Evolutionary conservation across 306 rosid species (phyloP), one percentile per base, ranked within the genome.

Genomic region (Prunus mume): DNA sequence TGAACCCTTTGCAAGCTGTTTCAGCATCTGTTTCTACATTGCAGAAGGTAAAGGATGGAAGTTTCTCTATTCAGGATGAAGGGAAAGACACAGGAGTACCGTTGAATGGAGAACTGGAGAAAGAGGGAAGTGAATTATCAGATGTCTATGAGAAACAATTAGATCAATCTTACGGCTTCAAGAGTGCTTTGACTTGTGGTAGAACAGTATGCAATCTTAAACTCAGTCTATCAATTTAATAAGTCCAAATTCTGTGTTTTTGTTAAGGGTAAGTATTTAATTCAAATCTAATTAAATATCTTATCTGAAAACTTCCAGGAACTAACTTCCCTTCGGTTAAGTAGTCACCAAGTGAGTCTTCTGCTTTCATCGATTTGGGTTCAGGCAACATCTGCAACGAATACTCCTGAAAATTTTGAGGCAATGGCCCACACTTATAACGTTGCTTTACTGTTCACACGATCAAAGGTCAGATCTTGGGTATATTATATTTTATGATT

Each of bases 341-440:
- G 97, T 84, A 89, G 97, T 87, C 90, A 90, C 87, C 99, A 92
- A 90, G 93, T 92, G 80, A 88, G 90, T 79, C 97, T 90, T 76
- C 79, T 95, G 89, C 97, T 95, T 83, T 95, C 97, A 73, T 95
- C 91, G 56, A 89, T 95, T 79, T 92, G 99, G 99, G 84, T 92
- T 85, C 99, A 95, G 88, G 99, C 99, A 80, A 89, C 91, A 76
- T 90, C 89, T 78, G 66, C 79, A 79, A 96, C 89, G 56, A 92
- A 84, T 77, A 80, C 77, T 63, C 95, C 92, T 69, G 88, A 85
- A 75, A 91, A 86, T 85, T 91, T 86, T 80, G 93, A 90, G 87
- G 98, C 98, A 68, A 94, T 94, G 97, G 97, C 96, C 69, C 90
- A 92, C 79, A 85, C 91, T 66, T 91, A 78, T 75, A 85, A 90